phyloP scores from a whole-genome alignment of 2,329 filamentous ascomycete genomes.

The Chaetomium globosum region DNA sequence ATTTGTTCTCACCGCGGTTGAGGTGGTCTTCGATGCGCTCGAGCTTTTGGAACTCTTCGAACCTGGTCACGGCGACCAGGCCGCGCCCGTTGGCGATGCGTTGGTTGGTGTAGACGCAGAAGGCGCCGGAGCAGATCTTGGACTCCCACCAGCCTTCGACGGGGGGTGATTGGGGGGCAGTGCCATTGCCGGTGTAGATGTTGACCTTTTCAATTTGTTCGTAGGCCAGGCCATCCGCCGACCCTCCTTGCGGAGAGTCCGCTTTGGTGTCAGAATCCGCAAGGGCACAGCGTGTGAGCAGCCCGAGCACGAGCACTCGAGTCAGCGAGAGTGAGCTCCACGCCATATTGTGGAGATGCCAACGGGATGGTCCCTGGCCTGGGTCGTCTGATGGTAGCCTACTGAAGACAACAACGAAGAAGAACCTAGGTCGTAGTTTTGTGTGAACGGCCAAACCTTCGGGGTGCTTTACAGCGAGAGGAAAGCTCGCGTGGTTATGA shows the following conservation, averaged over 20 bases:
- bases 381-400: neutral
- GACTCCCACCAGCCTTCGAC: constrained; percentile 37
- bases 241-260: constrained; percentile 21
- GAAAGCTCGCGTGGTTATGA: neutral
- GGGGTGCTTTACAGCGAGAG: neutral
- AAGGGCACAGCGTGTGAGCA: constrained; percentile 18
- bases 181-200: constrained; percentile 34
- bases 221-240: constrained; percentile 32
- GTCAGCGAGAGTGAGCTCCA: constrained; percentile 27
- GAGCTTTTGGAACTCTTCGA: constrained; percentile 35
- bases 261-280: constrained; percentile 24
- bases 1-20: constrained; percentile 32
- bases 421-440: neutral
- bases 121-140: constrained; percentile 35
- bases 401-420: neutral
- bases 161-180: constrained; percentile 20
- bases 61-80: constrained; percentile 33
- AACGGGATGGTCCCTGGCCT: neutral
- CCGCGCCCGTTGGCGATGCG: constrained; percentile 34
- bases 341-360: constrained; percentile 23
- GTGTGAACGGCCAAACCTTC: neutral
- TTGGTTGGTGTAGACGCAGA: constrained; percentile 39
- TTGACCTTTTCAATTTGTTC: constrained; percentile 32
- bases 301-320: constrained; percentile 28
- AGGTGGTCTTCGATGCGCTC: constrained; percentile 33